A percentile compares a stretch with the other conserved stretches of the same genome.
phyloP scores from a whole-genome alignment of 1,284 basidiomycete genomes.

The Rhodotorula mucilaginosa region DNA sequence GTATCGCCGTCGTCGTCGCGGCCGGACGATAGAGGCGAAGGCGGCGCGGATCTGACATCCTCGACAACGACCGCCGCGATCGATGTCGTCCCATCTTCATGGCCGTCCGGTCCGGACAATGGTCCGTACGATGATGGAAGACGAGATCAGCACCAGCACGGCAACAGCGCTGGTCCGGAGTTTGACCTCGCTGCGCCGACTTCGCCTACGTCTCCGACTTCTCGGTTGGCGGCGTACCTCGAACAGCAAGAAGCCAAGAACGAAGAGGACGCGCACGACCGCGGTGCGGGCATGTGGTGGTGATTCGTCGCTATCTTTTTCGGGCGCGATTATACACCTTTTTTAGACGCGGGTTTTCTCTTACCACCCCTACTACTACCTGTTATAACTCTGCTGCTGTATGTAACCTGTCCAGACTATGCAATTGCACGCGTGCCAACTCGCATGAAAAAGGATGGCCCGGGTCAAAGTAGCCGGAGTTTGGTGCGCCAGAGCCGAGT shows the following conservation, averaged over 20 bases:
- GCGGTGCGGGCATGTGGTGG: conserved; percentile 9
- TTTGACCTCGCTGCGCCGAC: not conserved
- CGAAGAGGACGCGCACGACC: not conserved
- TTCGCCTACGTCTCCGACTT: not conserved
- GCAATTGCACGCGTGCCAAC: too few species aligned
- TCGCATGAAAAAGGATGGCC: too few species aligned
- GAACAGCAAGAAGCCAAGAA: not conserved
- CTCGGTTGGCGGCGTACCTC: conserved; percentile 1
- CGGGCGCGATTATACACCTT: not conserved
- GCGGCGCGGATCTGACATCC: not conserved
- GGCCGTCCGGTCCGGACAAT: too few species aligned
- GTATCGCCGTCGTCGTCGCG: not conserved
- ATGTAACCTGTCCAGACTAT: too few species aligned
- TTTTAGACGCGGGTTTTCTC: not conserved
- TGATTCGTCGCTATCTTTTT: not conserved
- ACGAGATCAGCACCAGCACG: too few species aligned
- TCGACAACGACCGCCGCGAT: not conserved
- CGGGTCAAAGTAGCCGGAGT: too few species aligned
- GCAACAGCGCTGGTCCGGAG: not conserved
- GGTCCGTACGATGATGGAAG: too few species aligned
- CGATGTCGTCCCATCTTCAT: too few species aligned
- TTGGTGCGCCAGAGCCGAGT: too few species aligned
- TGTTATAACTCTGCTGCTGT: too few species aligned
- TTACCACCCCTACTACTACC: too few species aligned
- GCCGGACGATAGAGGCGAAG: not conserved